Conservation (phyloP, 352 stramenopile species). For the Phytophthora colocasiae region DNA sequence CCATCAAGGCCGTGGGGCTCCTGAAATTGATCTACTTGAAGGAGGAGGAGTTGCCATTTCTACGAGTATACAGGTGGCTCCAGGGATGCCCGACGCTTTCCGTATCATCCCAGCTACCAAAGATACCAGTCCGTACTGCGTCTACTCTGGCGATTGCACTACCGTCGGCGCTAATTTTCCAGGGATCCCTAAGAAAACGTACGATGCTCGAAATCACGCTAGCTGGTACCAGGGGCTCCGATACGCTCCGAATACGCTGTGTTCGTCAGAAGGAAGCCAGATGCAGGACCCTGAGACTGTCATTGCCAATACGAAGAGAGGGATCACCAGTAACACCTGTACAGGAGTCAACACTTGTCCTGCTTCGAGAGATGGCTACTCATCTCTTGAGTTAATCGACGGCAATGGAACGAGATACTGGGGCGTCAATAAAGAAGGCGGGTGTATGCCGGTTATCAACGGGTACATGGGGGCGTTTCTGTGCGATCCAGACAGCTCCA, state of each 20-base stretch:
- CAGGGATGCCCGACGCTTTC: slow-evolving; percentile 68
- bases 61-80: slow-evolving; percentile 89
- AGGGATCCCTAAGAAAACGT: slow-evolving; percentile 49
- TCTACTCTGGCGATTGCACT: slow-evolving; percentile 48
- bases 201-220: slow-evolving; percentile 39
- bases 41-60: slow-evolving; percentile 75
- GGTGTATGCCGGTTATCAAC: slow-evolving; percentile 62
- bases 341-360: slow-evolving; percentile 53
- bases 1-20: slow-evolving; percentile 86
- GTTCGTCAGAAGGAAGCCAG: slow-evolving; percentile 16
- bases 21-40: slow-evolving; percentile 96
- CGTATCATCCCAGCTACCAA: slow-evolving; percentile 47
- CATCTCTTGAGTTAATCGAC: slow-evolving; percentile 48
- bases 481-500: slow-evolving; percentile 53
- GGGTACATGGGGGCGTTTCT: slow-evolving; percentile 55
- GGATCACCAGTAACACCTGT: slow-evolving; percentile 60
- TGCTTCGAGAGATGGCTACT: slow-evolving; percentile 54
- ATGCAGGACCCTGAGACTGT: slow-evolving; percentile 51
- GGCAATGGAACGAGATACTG: slow-evolving; percentile 46
- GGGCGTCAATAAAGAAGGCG: slow-evolving; percentile 60
- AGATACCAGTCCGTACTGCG: slow-evolving; percentile 41
- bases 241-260: slow-evolving; percentile 60
- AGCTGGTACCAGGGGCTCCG: slow-evolving; percentile 71
- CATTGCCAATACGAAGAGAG: slow-evolving; percentile 32
- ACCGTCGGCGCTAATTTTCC: slow-evolving; percentile 61